Conservation (phyloP, 2,329 filamentous ascomycete species). For the Trichophyton schoenleinii region DNA sequence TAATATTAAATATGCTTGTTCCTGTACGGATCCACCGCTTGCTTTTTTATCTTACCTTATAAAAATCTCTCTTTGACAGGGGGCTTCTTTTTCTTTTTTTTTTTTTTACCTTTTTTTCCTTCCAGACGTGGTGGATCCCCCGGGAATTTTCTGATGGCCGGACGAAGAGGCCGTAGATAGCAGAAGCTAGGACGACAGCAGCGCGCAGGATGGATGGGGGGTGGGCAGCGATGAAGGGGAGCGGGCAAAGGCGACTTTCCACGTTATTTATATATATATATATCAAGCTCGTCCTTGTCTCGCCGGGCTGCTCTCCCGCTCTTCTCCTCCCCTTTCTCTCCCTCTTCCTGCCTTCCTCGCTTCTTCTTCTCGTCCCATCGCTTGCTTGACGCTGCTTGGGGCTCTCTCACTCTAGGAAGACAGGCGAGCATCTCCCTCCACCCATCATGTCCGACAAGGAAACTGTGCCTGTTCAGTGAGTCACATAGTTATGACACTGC, state of each 20-base stretch:
- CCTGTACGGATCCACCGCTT: neutral
- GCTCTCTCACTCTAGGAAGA: neutral
- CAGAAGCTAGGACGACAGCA: neutral
- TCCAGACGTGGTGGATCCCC: neutral
- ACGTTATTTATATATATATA: neutral
- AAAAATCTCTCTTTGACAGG: no score
- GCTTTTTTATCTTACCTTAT: neutral
- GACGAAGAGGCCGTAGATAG: neutral
- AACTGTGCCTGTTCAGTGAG: constrained; percentile 9
- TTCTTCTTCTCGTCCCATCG: neutral
- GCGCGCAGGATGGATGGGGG: no score
- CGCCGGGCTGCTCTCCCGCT: neutral
- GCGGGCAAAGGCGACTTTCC: no score
- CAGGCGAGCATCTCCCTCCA: neutral
- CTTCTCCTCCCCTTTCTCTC: neutral
- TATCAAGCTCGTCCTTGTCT: neutral
- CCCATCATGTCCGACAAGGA: constrained; percentile 9
- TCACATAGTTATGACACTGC: neutral
- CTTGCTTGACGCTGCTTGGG: neutral
- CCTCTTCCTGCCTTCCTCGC: neutral
- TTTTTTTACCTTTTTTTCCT: neutral
- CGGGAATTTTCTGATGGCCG: constrained; percentile 1
- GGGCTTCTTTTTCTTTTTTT: neutral
- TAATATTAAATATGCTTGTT: neutral
- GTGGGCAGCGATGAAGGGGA: neutral